Evolutionary conservation across 176 grass and related monocot genomes (phyloP), one percentile per base, ranked within the genome.

Genomic region (Phoenix dactylifera): DNA sequence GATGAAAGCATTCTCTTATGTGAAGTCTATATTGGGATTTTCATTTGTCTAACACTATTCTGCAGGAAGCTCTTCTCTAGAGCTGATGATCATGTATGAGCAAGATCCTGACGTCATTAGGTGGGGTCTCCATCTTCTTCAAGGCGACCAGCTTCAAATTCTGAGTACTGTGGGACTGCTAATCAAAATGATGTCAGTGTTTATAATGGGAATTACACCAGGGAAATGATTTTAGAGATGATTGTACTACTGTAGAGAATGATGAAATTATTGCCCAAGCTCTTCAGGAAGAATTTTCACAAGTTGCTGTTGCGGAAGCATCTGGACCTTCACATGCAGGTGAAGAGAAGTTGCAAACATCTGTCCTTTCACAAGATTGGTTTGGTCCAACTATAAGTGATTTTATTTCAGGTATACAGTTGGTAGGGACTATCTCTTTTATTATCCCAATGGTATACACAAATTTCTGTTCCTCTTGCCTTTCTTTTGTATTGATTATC

Each of bases 51-150:
- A 12, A 44, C 35, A 44, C 35, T 44, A 3, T 44, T 44, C 35
- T 44, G 35, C 35, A 44, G 12, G 35, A 14, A 44, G 1, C 35
- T 44, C 7, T 44, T 44, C 32, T 35, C 35, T 70, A 59, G 59
- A 59, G 16, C 59, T 26, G 23, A 77, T 85, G 64, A 75, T 83
- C 55, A 53, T 86, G 76, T 71, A 28, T 6, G 65, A 83, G 3
- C 69, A 78, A 51, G 85, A 89, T 77, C 89, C 69, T 26, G 71
- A 80, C 10, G 35, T 95, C 54, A 23, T 62, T 68, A 73, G 89
- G 70, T 89, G 89, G 85, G 90, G 86, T 26, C 85, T 95, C 28
- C 82, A 89, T 61, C 82, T 66, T 49, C 73, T 95, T 58, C 77
- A 60, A 32, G 55, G 24, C 44, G 74, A 68, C 16, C 29, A 3